Percentiles rank a stretch among this genome's conserved stretches.
These are phyloP conservation scores for Rhodotorula taiwanensis DNA, from an alignment of 768 basidiomycete species.

Conservation along the genomic window DNA sequence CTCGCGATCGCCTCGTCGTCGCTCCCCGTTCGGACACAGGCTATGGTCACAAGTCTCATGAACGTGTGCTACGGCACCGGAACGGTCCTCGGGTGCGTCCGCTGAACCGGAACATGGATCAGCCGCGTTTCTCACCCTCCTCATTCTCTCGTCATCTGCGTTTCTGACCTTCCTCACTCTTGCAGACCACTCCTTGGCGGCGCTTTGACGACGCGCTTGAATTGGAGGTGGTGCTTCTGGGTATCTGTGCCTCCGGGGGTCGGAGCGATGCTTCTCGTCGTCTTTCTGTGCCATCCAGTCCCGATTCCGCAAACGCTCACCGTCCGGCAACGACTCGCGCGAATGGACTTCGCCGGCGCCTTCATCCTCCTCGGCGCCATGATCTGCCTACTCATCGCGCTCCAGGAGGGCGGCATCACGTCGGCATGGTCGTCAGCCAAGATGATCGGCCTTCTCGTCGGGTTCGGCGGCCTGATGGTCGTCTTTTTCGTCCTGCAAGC, in stretches of 20 bases:
- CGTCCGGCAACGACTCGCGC: slow-evolving; percentile 3
- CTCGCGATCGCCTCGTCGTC: slow-evolving; percentile 21
- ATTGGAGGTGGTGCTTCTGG: slow-evolving; percentile 27
- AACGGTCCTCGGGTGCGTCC: slow-evolving; percentile 11
- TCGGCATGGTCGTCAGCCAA: slow-evolving; percentile 7
- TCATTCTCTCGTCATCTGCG: too few species aligned
- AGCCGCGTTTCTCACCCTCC: too few species aligned
- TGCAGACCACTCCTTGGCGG: background rate
- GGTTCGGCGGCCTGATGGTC: slow-evolving; percentile 16
- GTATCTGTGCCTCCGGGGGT: slow-evolving; percentile 1
- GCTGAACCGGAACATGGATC: too few species aligned
- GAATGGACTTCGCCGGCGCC: slow-evolving; percentile 27
- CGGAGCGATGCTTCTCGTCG: slow-evolving; percentile 1
- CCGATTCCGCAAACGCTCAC: slow-evolving; percentile 13
- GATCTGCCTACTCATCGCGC: slow-evolving; percentile 27
- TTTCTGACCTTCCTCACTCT: too few species aligned
- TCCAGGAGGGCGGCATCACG: slow-evolving; percentile 28
- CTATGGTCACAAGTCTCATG: slow-evolving; percentile 15
- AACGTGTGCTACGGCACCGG: slow-evolving; percentile 17
- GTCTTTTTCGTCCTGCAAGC: slow-evolving; percentile 21
- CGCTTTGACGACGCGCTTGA: background rate
- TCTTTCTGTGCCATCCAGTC: slow-evolving; percentile 23
- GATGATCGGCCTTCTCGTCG: slow-evolving; percentile 31
- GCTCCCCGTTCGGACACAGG: slow-evolving; percentile 17
- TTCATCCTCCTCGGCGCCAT: slow-evolving; percentile 21